phyloP scores from a whole-genome alignment of 1,284 basidiomycete genomes.

The Heterobasidion parviporum region DNA sequence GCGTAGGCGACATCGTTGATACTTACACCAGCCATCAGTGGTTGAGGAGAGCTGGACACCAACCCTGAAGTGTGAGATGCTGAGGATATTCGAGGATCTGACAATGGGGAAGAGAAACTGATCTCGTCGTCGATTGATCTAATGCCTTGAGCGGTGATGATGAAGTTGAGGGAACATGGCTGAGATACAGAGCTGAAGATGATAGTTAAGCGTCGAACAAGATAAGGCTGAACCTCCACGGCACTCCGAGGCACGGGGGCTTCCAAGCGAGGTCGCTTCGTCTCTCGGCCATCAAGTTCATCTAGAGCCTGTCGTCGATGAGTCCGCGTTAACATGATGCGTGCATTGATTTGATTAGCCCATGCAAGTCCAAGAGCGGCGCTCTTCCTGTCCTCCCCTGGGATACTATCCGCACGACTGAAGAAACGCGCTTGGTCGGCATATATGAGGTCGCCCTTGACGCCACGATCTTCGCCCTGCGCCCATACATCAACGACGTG shows the following conservation, averaged over 20 bases:
- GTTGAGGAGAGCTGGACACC: not conserved
- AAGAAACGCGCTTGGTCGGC: conserved; percentile 74
- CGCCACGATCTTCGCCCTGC: conserved; percentile 17
- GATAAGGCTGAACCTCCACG: conserved; percentile 15
- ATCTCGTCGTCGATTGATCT: conserved; percentile 23
- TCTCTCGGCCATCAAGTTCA: conserved; percentile 18
- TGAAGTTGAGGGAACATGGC: conserved; percentile 61
- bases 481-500: conserved; percentile 77
- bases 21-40: conserved; percentile 6
- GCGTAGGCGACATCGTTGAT: conserved; percentile 10
- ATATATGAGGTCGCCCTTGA: conserved; percentile 44
- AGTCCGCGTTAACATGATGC: conserved; percentile 78
- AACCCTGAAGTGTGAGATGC: not conserved
- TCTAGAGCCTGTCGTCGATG: conserved; percentile 53
- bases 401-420: conserved; percentile 48
- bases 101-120: conserved; percentile 7
- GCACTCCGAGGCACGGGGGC: conserved; percentile 11
- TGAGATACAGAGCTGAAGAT: conserved; percentile 65
- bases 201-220: conserved; percentile 59
- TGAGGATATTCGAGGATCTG: not conserved
- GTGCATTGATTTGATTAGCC: conserved; percentile 82
- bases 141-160: conserved; percentile 58
- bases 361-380: conserved; percentile 82
- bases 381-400: conserved; percentile 60
- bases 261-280: conserved; percentile 25